phyloP scores from a whole-genome alignment of 495 filamentous ascomycete species.

The Aspergillus leporis region DNA sequence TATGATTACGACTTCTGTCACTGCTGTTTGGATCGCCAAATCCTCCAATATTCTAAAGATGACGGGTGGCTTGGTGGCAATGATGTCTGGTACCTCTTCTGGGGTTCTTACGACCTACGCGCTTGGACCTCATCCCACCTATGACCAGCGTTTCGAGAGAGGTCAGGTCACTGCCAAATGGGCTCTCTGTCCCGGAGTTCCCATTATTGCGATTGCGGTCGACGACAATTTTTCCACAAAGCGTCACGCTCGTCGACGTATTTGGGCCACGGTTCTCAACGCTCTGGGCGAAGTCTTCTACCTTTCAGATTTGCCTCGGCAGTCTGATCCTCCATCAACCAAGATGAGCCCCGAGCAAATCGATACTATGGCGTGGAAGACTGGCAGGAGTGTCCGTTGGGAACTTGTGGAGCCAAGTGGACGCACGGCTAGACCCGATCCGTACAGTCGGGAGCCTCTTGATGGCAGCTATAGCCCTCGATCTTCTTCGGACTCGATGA shows the following conservation, averaged over 20 bases:
- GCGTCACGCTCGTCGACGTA: slow-evolving; percentile 65
- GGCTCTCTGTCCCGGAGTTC: slow-evolving; percentile 89
- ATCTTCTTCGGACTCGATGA: slow-evolving; percentile 69
- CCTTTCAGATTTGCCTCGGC: slow-evolving; percentile 64
- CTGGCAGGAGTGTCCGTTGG: slow-evolving; percentile 78
- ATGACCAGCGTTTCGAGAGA: slow-evolving; percentile 64
- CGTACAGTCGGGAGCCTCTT: slow-evolving; percentile 56
- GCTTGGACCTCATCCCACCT: slow-evolving; percentile 65
- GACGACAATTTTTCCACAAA: slow-evolving; percentile 75
- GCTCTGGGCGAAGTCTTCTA: slow-evolving; percentile 92
- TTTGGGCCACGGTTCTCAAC: slow-evolving; percentile 88
- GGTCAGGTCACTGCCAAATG: slow-evolving; percentile 83
- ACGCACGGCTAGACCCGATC: slow-evolving; percentile 68
- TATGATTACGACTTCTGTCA: slow-evolving; percentile 59
- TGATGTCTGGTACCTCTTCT: slow-evolving; percentile 80
- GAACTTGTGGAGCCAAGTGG: slow-evolving; percentile 74
- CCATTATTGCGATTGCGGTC: slow-evolving; percentile 81
- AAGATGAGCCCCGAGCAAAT: slow-evolving; percentile 44
- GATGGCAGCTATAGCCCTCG: slow-evolving; percentile 70
- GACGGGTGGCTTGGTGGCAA: slow-evolving; percentile 76
- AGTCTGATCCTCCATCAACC: slow-evolving; percentile 29
- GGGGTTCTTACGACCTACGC: slow-evolving; percentile 86
- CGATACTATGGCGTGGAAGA: slow-evolving; percentile 72
- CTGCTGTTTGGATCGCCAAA: slow-evolving; percentile 91
- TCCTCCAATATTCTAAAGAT: slow-evolving; percentile 65